Evolutionary conservation across 352 stramenopile species (phyloP), one percentile per base, ranked within the genome.

Genomic region (Phytopythium vexans): DNA sequence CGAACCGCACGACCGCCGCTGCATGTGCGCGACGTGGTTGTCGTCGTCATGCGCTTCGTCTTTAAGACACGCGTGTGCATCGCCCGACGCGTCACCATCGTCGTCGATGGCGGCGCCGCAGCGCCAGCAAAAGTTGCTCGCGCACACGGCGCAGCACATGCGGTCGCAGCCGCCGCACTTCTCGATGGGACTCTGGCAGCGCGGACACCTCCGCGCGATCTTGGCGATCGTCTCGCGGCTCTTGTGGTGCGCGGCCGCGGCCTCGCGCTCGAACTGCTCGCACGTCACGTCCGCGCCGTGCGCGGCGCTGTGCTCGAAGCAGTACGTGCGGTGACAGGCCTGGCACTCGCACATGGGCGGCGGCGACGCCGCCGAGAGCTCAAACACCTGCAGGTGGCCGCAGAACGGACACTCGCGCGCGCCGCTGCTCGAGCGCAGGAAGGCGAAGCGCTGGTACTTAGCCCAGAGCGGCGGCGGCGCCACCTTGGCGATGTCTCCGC

Each of bases 131-230:
- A 45, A 59, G 33, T 45, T 48, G 36, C 40, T 27, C 14, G 39
- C 43, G 52, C 58, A 66, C 7, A 49, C 36, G 4, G 33, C 10
- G 53, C 58, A 66, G 27, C 39, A 61, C 58, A 66, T 61, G 42
- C 61, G 52, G 27, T 44, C 34, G 37, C 58, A 66, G 3, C 58
- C 58, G 16, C 58, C 58, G 41, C 49, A 48, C 41, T 53, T 62
- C 42, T 62, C 55, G 9, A 62, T 56, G 21, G 36, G 27, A 6
- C 37, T 31, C 27, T 16, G 34, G 31, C 55, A 62, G 21, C 12
- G n/a, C 3, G 55, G 55, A 46, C 55, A 62, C 38, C 16, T 16
- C 43, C 36, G 33, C 16, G 43, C 16, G 43, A 49, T 49, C 8
- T 27, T 16, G 11, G 54, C 45, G n/a, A 49, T 27, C 43, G 33